Base-by-base conservation (phyloP, 2,329 filamentous ascomycete genomes). In the Aspergillus sp. region DNA sequence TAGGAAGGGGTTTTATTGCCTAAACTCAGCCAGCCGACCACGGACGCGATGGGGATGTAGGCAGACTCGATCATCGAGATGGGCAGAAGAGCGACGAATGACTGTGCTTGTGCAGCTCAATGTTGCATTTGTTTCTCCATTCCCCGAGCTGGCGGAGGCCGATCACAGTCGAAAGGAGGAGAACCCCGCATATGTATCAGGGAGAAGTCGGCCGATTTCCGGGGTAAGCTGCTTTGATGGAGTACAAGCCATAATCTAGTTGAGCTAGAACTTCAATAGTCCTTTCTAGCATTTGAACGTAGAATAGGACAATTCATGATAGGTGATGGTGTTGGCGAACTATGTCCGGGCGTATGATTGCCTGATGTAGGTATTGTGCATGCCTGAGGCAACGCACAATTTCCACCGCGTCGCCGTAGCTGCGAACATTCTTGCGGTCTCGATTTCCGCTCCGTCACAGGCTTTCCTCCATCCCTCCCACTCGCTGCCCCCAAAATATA, bases 311-410 rank as follows among this genome's bases (percentile, higher is more conserved):
- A 31, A 31, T 31, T 31, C 27, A 31, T 9, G 27, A 9, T 31
- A 8, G 35, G 6, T 15, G 14, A 37, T 37, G 15, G 35, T n/a
- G 12, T n/a, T 37, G 35, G 35, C 17, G 3, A 17, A 19, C 14
- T 21, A 31, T 14, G 6, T 31, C 15, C 8, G 35, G 15, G 35
- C 12, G n/a, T 21, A 12, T 14, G 7, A 14, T 39, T 49, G 46
- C 46, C 46, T 49, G n/a, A 37, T 5, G 21, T 21, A 21, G 21
- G 21, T 21, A 21, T 21, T 21, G 21, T 19, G 3, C 17, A 8
- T 57, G 50, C 56, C 51, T 58, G 17, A 57, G 50, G 56, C 50
- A 1, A 14, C 19, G 6, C 46, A 39, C 19, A 54, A 45, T 50
- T 57, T 57, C 46, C 33, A 7, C 21, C 25, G 39, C 44, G 21